Base-by-base conservation (phyloP, 257 asterid species). In the Fraxinus pennsylvanica region DNA sequence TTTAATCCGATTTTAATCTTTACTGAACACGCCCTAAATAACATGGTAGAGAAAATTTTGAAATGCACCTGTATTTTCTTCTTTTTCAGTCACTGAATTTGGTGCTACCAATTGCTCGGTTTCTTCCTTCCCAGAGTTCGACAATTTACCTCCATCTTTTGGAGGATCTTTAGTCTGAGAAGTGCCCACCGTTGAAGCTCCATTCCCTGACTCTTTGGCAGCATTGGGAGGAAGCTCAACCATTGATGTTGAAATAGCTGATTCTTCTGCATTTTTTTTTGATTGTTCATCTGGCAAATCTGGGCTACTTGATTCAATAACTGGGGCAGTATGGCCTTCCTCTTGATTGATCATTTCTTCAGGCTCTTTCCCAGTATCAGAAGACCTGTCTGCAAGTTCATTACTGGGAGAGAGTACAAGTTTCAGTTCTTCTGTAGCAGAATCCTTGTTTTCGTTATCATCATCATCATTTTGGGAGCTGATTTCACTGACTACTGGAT, bases 141-240 rank as follows among this genome's bases (percentile, higher is more conserved):
- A 73, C 74, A 72, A 57, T 86, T 76, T 83, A 32, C 81, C 88
- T 81, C 87, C 90, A 70, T 88, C 97, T 81, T 89, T 88, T 41
- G 71, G 81, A 81, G 83, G 86, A 77, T 84, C 92, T 25, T 81
- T 79, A 57, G 86, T 77, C 61, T 76, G 85, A 76, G 92, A 74
- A 38, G 79, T 80, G 57, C 80, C 85, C 73, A 72, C 84, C 15
- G 75, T 79, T 29, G 79, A 71, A 33, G 81, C 87, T 78, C 85
- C 88, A 80, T 83, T 85, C 67, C 76, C 90, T 68, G 90, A 84
- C 82, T 89, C 96, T 84, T 89, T 89, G 66, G 81, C 75, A 83
- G 86, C 73, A 78, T 85, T 81, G 21, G 88, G 80, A 65, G 87
- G 94, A 76, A 84, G 87, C 80, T 89, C 93, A 29, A 79, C 54